These are phyloP conservation scores for Croton laevigatus DNA, from an alignment of 441 rosid genomes.

Conservation along the genomic window DNA sequence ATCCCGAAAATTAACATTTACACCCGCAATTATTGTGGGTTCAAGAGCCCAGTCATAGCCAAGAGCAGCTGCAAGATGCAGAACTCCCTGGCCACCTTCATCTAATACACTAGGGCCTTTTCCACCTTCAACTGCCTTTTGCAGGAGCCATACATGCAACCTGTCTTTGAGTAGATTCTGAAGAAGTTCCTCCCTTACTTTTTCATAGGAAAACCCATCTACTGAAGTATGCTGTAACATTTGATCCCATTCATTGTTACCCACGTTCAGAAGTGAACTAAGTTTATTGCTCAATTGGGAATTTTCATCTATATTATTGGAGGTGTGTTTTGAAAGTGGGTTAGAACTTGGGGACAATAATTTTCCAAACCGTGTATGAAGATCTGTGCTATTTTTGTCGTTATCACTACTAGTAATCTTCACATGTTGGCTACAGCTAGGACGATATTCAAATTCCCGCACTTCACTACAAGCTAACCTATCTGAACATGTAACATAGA, in stretches of 20 bases:
- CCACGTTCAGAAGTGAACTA: slow-evolving; percentile 58
- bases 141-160: slow-evolving; percentile 72
- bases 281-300: slow-evolving; percentile 56
- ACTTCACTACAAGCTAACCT: slow-evolving; percentile 96
- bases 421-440: slow-evolving; percentile 28
- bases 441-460: slow-evolving; percentile 81
- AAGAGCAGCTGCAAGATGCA: slow-evolving; percentile 92
- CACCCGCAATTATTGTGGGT: slow-evolving; percentile 76
- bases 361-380: slow-evolving; percentile 56
- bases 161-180: slow-evolving; percentile 73
- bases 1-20: slow-evolving; percentile 84
- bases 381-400: slow-evolving; percentile 30
- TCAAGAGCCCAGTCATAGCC: slow-evolving; percentile 93
- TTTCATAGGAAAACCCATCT: slow-evolving; percentile 38
- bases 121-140: slow-evolving; percentile 73
- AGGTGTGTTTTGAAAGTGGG: slow-evolving; percentile 21
- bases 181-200: slow-evolving; percentile 50
- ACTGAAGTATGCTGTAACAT: slow-evolving; percentile 39
- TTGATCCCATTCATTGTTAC: slow-evolving; percentile 54
- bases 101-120: slow-evolving; percentile 80
- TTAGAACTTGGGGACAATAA: slow-evolving; percentile 50
- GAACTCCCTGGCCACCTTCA: slow-evolving; percentile 83
- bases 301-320: slow-evolving; percentile 31
- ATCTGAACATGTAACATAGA: slow-evolving; percentile 89
- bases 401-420: slow-evolving; percentile 26